A percentile compares a stretch with the other conserved stretches of the same genome.
Evolutionary conservation across 2,329 filamentous ascomycete species (phyloP).

Genomic region (Sclerotinia trifoliorum): DNA sequence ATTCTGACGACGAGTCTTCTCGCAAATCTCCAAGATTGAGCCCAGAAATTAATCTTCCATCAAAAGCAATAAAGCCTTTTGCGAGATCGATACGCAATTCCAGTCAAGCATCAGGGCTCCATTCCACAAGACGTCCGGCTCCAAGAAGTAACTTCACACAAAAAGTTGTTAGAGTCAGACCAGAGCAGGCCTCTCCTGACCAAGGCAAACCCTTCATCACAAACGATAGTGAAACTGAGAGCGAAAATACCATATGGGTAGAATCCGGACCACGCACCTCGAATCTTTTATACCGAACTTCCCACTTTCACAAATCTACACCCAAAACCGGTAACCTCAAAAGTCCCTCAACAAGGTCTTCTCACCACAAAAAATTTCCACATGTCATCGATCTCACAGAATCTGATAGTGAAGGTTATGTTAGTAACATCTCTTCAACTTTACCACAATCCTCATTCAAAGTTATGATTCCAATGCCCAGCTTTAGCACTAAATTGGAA

Average conservation of each 20-base stretch:
- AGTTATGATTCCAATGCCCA: background rate
- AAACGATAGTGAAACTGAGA: background rate
- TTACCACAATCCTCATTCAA: background rate
- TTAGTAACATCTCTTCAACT: too few species aligned
- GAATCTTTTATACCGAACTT: background rate
- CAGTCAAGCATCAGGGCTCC: too few species aligned
- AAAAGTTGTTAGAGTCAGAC: background rate
- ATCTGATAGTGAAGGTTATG: background rate
- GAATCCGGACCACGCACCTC: background rate
- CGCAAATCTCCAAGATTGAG: conserved; percentile 4
- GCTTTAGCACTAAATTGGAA: too few species aligned
- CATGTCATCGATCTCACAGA: background rate
- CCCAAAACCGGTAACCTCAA: background rate
- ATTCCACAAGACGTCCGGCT: background rate
- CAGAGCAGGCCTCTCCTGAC: background rate
- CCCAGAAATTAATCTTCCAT: background rate
- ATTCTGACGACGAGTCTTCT: background rate
- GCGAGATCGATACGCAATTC: background rate
- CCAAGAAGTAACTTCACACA: background rate
- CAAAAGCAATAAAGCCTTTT: background rate
- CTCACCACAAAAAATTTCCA: background rate
- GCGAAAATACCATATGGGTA: background rate
- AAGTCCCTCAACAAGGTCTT: background rate
- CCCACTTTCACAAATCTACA: background rate
- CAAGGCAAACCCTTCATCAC: background rate